phyloP scores from a whole-genome alignment of 371 early-diverging fungal species.

The Apophysomyces ossiformis region DNA sequence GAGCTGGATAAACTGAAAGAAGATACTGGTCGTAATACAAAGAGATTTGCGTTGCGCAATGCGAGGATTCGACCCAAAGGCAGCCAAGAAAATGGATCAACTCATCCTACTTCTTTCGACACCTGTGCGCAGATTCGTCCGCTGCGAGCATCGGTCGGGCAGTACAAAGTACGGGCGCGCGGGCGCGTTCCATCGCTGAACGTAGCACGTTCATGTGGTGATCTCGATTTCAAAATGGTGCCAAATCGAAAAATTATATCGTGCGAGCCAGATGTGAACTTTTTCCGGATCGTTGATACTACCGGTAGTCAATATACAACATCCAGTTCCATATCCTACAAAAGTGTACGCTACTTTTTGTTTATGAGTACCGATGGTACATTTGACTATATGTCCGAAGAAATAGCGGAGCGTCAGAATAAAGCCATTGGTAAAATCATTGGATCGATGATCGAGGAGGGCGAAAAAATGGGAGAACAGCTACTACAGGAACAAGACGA shows the following conservation, averaged over 20 bases:
- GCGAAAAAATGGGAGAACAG: conserved; percentile 46
- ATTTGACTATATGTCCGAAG: conserved; percentile 60
- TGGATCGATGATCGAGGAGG: conserved; percentile 57
- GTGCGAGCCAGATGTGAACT: conserved; percentile 65
- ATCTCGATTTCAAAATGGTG: conserved; percentile 68
- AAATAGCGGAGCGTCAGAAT: conserved; percentile 53
- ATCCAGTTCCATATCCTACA: conserved; percentile 29
- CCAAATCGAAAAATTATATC: conserved; percentile 57
- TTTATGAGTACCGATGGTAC: conserved; percentile 57
- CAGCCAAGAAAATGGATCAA: conserved; percentile 14
- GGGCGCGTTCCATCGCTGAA: conserved; percentile 61
- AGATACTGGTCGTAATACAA: conserved; percentile 55
- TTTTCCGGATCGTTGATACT: conserved; percentile 49
- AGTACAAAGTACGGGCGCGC: conserved; percentile 38
- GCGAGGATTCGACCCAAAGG: conserved; percentile 63
- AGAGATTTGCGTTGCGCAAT: conserved; percentile 59
- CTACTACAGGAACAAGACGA: conserved; percentile 46
- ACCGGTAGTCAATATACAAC: conserved; percentile 22
- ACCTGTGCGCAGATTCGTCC: background rate
- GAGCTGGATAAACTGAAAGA: conserved; percentile 55
- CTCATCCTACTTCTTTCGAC: background rate
- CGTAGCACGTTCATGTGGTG: conserved; percentile 68
- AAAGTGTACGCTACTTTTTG: conserved; percentile 45
- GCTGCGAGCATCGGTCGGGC: conserved; percentile 20
- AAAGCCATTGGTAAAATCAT: conserved; percentile 47